Conservation (phyloP, 306 rosid species). For the Benincasa hispida region DNA sequence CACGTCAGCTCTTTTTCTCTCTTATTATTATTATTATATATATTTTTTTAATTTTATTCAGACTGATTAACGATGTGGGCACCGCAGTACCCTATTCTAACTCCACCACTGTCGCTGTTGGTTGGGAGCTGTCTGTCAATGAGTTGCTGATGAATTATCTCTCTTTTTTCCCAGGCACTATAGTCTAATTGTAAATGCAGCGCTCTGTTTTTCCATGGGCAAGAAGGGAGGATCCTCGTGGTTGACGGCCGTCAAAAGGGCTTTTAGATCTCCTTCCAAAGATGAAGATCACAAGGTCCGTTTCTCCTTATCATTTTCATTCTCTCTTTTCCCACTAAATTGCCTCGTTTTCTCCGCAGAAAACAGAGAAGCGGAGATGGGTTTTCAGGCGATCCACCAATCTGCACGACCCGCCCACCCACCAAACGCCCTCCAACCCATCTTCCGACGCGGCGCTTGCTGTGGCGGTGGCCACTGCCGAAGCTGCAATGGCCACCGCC, state of each 20-base stretch:
- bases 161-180: background rate
- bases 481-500: constrained; percentile 76
- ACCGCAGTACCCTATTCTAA: background rate
- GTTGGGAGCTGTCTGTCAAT: background rate
- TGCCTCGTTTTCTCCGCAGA: constrained; percentile 27
- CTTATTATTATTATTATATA: background rate
- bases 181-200: background rate
- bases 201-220: constrained; percentile 53
- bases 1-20: background rate
- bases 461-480: constrained; percentile 66
- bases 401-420: constrained; percentile 25
- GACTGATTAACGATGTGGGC: background rate
- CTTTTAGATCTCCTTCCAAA: constrained; percentile 96
- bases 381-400: constrained; percentile 51
- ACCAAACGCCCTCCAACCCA: background rate
- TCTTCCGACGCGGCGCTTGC: constrained; percentile 31
- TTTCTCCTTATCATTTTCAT: too few relatives aligned
- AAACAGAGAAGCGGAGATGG: constrained; percentile 87
- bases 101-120: background rate
- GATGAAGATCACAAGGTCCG: constrained; percentile 79
- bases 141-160: background rate
- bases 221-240: constrained; percentile 81
- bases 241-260: constrained; percentile 96
- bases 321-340: background rate
- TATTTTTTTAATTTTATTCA: too few relatives aligned